These are phyloP conservation scores for Salvia miltiorrhiza DNA, from an alignment of 257 asterid genomes.

Conservation along the genomic window DNA sequence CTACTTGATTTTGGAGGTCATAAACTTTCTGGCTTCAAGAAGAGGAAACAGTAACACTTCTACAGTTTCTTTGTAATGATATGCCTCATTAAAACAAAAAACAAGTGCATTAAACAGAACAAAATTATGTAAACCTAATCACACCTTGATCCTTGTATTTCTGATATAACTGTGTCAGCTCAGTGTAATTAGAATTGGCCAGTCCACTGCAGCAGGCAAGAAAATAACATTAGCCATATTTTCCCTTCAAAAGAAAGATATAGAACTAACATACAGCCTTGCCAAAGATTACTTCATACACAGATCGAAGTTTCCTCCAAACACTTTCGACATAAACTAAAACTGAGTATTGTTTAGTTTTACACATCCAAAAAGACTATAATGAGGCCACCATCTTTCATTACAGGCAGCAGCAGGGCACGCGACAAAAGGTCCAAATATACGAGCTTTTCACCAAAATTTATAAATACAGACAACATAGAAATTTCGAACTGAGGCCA, in stretches of 20 bases:
- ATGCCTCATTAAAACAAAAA: not conserved
- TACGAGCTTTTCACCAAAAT: not conserved
- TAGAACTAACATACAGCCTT: not conserved
- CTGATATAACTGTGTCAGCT: conserved; percentile 59
- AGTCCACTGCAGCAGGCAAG: conserved; percentile 69
- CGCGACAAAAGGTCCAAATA: not conserved
- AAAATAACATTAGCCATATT: not conserved
- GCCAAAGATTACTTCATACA: not conserved
- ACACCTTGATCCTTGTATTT: conserved; percentile 79
- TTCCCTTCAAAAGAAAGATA: not conserved
- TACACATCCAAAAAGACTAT: not conserved
- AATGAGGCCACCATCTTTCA: not conserved
- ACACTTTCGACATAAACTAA: not conserved
- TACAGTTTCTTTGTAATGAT: not conserved
- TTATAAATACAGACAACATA: not conserved
- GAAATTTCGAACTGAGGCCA: not conserved
- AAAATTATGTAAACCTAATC: conserved; percentile 10
- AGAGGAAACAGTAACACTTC: not conserved
- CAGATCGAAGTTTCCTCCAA: not conserved
- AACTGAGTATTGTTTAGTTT: not conserved
- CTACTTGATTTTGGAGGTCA: not conserved
- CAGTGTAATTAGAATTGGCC: conserved; percentile 73
- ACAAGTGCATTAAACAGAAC: not conserved
- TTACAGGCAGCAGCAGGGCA: not conserved
- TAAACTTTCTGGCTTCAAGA: not conserved